phyloP scores from a whole-genome alignment of 2,329 filamentous ascomycete species.

The Canariomyces notabilis region DNA sequence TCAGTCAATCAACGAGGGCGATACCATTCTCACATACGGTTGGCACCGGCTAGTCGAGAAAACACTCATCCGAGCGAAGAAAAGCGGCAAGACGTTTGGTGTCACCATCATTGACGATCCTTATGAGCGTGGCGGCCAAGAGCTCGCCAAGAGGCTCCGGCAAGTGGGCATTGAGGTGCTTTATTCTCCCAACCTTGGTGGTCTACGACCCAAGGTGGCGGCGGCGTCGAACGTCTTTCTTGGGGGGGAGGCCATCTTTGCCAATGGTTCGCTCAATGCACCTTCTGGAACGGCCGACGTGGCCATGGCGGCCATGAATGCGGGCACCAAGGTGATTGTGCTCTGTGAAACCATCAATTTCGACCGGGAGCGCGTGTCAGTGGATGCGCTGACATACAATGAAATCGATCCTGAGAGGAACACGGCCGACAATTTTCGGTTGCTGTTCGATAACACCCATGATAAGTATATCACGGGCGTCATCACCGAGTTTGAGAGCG shows the following conservation, averaged over 20 bases:
- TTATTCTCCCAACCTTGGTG: slow-evolving; percentile 74
- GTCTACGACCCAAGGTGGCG: slow-evolving; percentile 67
- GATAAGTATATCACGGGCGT: slow-evolving; percentile 83
- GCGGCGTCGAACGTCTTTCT: slow-evolving; percentile 67
- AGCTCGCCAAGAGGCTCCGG: slow-evolving; percentile 63
- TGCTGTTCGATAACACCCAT: slow-evolving; percentile 90
- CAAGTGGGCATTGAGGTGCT: slow-evolving; percentile 68
- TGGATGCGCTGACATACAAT: slow-evolving; percentile 91
- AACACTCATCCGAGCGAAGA: slow-evolving; percentile 67
- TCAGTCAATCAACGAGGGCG: slow-evolving; percentile 70
- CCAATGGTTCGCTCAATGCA: slow-evolving; percentile 86
- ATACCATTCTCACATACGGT: slow-evolving; percentile 81
- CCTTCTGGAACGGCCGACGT: slow-evolving; percentile 82
- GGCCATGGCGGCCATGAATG: slow-evolving; percentile 73
- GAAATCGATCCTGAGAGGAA: slow-evolving; percentile 77
- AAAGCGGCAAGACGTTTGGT: slow-evolving; percentile 67
- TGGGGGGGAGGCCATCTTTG: slow-evolving; percentile 91
- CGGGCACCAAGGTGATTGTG: slow-evolving; percentile 76
- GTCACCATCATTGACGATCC: slow-evolving; percentile 78
- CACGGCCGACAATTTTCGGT: slow-evolving; percentile 48
- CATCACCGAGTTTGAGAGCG: slow-evolving; percentile 88
- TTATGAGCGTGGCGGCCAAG: slow-evolving; percentile 47
- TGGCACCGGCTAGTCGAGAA: slow-evolving; percentile 82
- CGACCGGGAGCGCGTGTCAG: slow-evolving; percentile 73
- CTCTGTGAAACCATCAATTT: slow-evolving; percentile 96